phyloP scores from a whole-genome alignment of 23 red algal genomes.

The Cyanidiococcus yangmingshanensis region DNA sequence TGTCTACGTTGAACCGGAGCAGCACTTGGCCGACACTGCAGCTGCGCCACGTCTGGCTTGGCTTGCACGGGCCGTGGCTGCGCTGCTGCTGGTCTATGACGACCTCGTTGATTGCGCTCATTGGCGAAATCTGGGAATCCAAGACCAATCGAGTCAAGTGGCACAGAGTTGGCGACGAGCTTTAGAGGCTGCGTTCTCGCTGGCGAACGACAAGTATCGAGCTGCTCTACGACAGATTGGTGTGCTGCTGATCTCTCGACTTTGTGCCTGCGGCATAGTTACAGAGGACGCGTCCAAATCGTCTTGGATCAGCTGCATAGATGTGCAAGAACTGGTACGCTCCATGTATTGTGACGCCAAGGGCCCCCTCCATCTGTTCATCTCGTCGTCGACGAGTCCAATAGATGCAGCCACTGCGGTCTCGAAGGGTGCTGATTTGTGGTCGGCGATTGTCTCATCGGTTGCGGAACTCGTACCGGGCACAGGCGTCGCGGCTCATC shows the following conservation, averaged over 20 bases:
- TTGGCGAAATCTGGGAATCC: background rate
- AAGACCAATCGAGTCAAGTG: background rate
- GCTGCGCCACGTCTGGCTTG: background rate
- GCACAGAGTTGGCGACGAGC: background rate
- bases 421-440: background rate
- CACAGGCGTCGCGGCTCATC: background rate
- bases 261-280: background rate
- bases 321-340: background rate
- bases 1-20: background rate
- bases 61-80: background rate
- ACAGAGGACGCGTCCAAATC: background rate
- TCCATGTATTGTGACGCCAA: background rate
- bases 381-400: background rate
- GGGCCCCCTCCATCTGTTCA: background rate
- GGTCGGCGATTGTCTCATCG: background rate
- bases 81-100: background rate
- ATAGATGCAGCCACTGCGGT: background rate
- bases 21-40: background rate
- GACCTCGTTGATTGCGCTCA: background rate
- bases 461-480: background rate
- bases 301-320: background rate
- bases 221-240: background rate
- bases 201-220: background rate
- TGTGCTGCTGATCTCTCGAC: background rate
- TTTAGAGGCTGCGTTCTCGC: background rate